phyloP scores from a whole-genome alignment of 1,284 basidiomycete genomes.

The Somion occarium region DNA sequence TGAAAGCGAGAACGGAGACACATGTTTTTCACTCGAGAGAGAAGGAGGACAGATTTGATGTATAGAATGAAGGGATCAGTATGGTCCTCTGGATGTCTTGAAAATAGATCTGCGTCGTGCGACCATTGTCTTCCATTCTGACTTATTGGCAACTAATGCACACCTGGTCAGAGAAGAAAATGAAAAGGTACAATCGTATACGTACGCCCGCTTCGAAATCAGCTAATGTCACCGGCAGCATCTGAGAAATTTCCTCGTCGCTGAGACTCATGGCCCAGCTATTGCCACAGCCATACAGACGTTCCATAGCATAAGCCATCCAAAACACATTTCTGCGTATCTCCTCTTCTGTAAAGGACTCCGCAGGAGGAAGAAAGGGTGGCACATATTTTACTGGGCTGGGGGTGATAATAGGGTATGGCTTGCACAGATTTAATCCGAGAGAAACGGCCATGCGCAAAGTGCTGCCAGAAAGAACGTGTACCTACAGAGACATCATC shows the following conservation, averaged over 20 bases:
- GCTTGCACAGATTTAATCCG: slow-evolving; percentile 57
- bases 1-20: slow-evolving; percentile 56
- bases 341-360: slow-evolving; percentile 58
- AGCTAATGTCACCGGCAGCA: slow-evolving; percentile 54
- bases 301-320: slow-evolving; percentile 15
- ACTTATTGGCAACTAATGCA: no score
- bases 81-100: slow-evolving; percentile 50
- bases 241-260: slow-evolving; percentile 60
- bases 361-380: slow-evolving; percentile 50
- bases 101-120: slow-evolving; percentile 49
- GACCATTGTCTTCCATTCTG: slow-evolving; percentile 53
- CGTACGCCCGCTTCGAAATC: slow-evolving; percentile 53
- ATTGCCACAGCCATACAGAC: slow-evolving; percentile 12
- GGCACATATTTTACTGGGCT: slow-evolving; percentile 22
- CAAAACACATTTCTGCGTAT: slow-evolving; percentile 64
- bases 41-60: slow-evolving; percentile 57
- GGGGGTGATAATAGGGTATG: slow-evolving; percentile 27
- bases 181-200: slow-evolving; percentile 9
- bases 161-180: not conserved
- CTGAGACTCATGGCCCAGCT: slow-evolving; percentile 25
- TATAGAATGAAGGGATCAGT: slow-evolving; percentile 65
- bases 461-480: slow-evolving; percentile 47
- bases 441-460: slow-evolving; percentile 55
- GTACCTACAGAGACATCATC: slow-evolving; percentile 38
- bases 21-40: slow-evolving; percentile 62